Evolutionary conservation across 352 stramenopile species (phyloP), one percentile per base, ranked within the genome.

Genomic region (Pythium aristosporum): DNA sequence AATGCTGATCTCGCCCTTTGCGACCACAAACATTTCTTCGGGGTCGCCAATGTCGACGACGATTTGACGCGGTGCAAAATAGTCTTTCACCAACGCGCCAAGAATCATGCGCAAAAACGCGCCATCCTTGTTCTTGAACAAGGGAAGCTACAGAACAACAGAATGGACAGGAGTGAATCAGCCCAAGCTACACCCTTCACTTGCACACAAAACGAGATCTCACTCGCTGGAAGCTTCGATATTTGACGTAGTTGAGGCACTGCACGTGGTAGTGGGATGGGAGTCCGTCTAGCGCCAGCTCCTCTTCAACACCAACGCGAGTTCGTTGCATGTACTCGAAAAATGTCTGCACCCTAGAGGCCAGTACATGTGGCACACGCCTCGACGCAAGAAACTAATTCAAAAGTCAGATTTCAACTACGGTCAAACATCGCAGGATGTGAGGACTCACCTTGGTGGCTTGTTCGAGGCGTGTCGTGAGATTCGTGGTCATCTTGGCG

Each of bases 321-420:
- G 80, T 89, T 1, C 79, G 75, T 56, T 91, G 77, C 82, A 91
- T 89, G 41, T 89, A 91, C 42, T 87, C 76, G 43, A 86, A 89
- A 57, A 89, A 91, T 21, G 72, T 68, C 18, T 74, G 69, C 30
- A 91, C 77, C 7, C 71, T 65, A 0, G 34, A 41, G 1, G 68
- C 48, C 1, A 89, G 61, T 5, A 74, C 46, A 2, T 15, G 43
- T 13, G 79, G 43, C 8, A 84, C 61, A n/a, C 78, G 77, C 12
- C 80, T 69, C 32, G 69, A 71, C 16, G 13, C 25, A 10, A 89
- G 44, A 61, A 89, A 88, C 79, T 85, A 43, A 30, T 20, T 15
- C 0, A 11, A 30, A 7, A 50, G 44, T 50, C 10, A 20, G 44
- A 28, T 18, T 18, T n/a, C 34, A 13, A 39, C 2, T 3, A 30